Evolutionary conservation across 108 stramenopile species (phyloP), one percentile per base, ranked within the genome.

Genomic region (Cyclostephanos invisitatus): DNA sequence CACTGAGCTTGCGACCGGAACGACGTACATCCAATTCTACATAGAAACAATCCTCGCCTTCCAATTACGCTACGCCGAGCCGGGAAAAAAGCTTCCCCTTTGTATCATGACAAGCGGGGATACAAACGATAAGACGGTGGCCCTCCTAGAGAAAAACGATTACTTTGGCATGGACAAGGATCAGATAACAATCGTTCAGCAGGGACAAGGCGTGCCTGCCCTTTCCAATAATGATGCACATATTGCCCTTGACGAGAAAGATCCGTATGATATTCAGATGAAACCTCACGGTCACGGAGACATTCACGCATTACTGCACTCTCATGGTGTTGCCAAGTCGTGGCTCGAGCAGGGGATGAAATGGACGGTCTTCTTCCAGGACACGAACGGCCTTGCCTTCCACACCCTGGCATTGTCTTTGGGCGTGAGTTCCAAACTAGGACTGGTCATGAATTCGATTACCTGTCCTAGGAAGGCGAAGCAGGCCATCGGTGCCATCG

Each of bases 281-380:
- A 99, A 99, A 89, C 99, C 99, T 18, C 99, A 99, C 74, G 99
- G 99, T 8, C 99, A 99, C 70, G 99, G 99, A 50, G 99, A 99
- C 73, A 96, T 99, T 62, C 99, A 99, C 84, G 68, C 89, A 21
- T 83, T 99, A 27, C 67, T 99, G 69, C 93, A 98, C 77, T 78
- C 82, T 62, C 82, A 86, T 63, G 89, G 94, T 7, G 83, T 96
- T 28, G 96, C 95, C 38, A 80, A 85, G 38, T 75, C 86, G 15
- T 98, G 98, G 88, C 48, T 62, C 20, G 67, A 76, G 17, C 40
- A 86, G 53, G 97, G 96, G n/a, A 78, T 89, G 38, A 68, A 94
- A 81, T 96, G 96, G 88, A 73, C 91, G 20, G 88, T 96, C 47
- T 96, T 99, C 71, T 98, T 99, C 80, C 98, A 99, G 77, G 99